These are phyloP conservation scores for Globisporangium mamillatum DNA, from an alignment of 352 stramenopile genomes.

Conservation along the genomic window DNA sequence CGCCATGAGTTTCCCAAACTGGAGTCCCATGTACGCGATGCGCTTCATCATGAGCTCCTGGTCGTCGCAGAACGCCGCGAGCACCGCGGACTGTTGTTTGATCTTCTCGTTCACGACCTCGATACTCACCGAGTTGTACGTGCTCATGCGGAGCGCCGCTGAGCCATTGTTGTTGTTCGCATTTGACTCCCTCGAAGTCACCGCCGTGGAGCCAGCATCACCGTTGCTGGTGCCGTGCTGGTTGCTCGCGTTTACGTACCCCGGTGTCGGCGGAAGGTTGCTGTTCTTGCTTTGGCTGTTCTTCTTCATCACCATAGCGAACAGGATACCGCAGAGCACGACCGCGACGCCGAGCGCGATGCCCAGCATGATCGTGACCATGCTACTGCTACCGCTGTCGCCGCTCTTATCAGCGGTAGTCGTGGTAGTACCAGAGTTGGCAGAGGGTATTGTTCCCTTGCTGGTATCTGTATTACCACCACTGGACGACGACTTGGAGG, in stretches of 20 bases:
- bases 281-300: constrained; percentile 23
- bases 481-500: neutral
- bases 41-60: neutral
- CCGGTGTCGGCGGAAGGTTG: constrained; percentile 21
- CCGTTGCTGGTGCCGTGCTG: constrained; percentile 15
- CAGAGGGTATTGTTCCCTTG: neutral
- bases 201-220: neutral
- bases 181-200: neutral
- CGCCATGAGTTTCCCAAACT: neutral
- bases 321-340: constrained; percentile 3
- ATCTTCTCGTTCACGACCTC: neutral
- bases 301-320: constrained; percentile 16
- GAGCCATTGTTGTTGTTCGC: neutral
- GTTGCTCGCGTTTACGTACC: neutral
- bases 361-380: constrained; percentile 21
- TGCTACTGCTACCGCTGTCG: constrained; percentile 11
- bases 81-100: neutral
- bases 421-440: neutral
- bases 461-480: neutral
- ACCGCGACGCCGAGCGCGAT: constrained; percentile 23
- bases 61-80: neutral
- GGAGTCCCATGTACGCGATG: neutral
- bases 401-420: neutral
- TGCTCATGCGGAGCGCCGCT: neutral
- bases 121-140: neutral